Conservation (phyloP, 2,329 filamentous ascomycete species). For the Ophiostoma fasciatum region DNA sequence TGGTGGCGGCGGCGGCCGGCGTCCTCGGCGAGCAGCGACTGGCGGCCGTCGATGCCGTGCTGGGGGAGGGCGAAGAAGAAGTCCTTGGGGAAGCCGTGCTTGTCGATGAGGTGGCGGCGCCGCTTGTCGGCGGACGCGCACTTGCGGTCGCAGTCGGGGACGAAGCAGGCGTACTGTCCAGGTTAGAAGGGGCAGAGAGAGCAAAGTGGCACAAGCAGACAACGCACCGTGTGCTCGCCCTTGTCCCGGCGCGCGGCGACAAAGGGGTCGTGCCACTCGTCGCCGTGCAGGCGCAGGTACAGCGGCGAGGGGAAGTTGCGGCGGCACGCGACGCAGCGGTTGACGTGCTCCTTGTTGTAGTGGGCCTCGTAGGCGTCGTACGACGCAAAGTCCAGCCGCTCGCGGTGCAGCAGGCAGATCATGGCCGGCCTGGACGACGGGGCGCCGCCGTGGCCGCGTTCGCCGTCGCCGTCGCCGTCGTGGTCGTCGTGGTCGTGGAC, state of each 20-base stretch:
- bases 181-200: background rate
- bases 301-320: slow-evolving; percentile 80
- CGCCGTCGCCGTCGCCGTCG: slow-evolving; percentile 16
- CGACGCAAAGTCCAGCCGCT: slow-evolving; percentile 53
- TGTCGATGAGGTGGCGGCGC: slow-evolving; percentile 79
- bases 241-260: slow-evolving; percentile 54
- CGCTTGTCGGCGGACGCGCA: slow-evolving; percentile 76
- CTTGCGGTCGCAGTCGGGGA: slow-evolving; percentile 73
- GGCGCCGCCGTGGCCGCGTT: too few relatives aligned
- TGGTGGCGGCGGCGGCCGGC: slow-evolving; percentile 20
- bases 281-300: slow-evolving; percentile 69
- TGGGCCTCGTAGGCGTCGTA: slow-evolving; percentile 79
- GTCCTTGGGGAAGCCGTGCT: slow-evolving; percentile 78
- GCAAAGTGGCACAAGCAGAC: background rate
- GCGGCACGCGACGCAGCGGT: slow-evolving; percentile 71
- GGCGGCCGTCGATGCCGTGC: slow-evolving; percentile 74
- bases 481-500: slow-evolving; percentile 27
- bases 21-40: slow-evolving; percentile 66
- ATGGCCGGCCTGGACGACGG: too few relatives aligned
- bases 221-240: slow-evolving; percentile 74
- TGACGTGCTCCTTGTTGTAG: slow-evolving; percentile 65
- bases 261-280: slow-evolving; percentile 81
- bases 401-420: slow-evolving; percentile 64
- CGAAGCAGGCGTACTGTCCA: slow-evolving; percentile 67
- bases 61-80: slow-evolving; percentile 83